These are phyloP conservation scores for Tolypocladium paradoxum DNA, from an alignment of 2,329 filamentous ascomycete genomes.

Conservation along the genomic window DNA sequence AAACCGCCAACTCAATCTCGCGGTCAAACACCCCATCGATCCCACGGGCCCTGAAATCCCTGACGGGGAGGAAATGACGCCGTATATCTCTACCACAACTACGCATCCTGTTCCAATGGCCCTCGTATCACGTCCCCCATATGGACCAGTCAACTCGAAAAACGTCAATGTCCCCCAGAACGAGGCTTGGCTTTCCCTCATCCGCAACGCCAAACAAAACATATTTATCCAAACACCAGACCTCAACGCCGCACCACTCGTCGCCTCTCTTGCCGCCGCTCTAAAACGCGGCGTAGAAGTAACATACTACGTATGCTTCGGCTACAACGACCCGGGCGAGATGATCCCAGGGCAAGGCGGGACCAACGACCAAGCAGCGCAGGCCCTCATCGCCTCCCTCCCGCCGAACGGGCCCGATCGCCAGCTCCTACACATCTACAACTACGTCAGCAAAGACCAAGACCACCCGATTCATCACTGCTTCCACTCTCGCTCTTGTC, in stretches of 20 bases:
- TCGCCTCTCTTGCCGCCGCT: slow-evolving; percentile 53
- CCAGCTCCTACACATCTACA: slow-evolving; percentile 45
- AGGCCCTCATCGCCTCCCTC: slow-evolving; percentile 46
- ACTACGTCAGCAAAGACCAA: slow-evolving; percentile 68
- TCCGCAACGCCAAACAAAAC: slow-evolving; percentile 49
- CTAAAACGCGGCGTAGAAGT: slow-evolving; percentile 58
- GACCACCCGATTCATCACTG: slow-evolving; percentile 53
- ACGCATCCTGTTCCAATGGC: slow-evolving; percentile 57
- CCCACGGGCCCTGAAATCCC: slow-evolving; percentile 43
- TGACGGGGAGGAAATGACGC: slow-evolving; percentile 49
- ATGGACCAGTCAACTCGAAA: slow-evolving; percentile 50
- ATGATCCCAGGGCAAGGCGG: slow-evolving; percentile 66
- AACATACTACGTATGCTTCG: slow-evolving; percentile 61
- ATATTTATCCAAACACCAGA: slow-evolving; percentile 76
- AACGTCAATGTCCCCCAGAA: slow-evolving; percentile 61
- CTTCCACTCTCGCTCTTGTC: slow-evolving; percentile 57
- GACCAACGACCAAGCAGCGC: slow-evolving; percentile 61
- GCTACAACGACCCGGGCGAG: slow-evolving; percentile 71
- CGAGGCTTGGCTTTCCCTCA: slow-evolving; percentile 59
- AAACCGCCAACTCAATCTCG: slow-evolving; percentile 56
- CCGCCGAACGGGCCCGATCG: slow-evolving; percentile 27
- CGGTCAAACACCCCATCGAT: slow-evolving; percentile 37
- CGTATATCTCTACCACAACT: slow-evolving; percentile 38
- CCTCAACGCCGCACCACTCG: slow-evolving; percentile 58
- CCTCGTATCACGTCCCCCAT: slow-evolving; percentile 58